Conservation (phyloP, 2,329 filamentous ascomycete genomes). For the Leptographium wingfieldii region DNA sequence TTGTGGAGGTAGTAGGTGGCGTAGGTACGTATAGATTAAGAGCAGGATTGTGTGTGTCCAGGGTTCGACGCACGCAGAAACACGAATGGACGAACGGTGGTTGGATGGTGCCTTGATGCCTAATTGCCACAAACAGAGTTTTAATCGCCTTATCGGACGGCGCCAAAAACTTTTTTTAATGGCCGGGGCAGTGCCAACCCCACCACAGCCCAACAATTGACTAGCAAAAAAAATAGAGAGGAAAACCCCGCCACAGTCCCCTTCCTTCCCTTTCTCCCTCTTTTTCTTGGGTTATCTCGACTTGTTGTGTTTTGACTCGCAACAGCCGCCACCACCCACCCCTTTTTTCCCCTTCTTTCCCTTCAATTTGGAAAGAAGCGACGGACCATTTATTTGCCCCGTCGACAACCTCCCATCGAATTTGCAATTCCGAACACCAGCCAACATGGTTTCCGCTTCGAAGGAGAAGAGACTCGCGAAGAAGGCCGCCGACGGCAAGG, state of each 20-base stretch:
- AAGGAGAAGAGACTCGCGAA: slow-evolving; percentile 62
- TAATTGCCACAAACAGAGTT: slow-evolving; percentile 5
- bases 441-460: slow-evolving; percentile 54
- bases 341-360: not conserved
- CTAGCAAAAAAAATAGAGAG: slow-evolving; percentile 1
- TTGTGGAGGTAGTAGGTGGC: too few species aligned
- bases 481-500: slow-evolving; percentile 60
- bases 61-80: not conserved
- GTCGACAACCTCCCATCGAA: not conserved
- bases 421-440: not conserved
- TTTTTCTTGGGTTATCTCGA: not conserved
- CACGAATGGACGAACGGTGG: not conserved
- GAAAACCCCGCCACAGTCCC: slow-evolving; percentile 3
- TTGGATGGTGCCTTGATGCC: slow-evolving; percentile 7
- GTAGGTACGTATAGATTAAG: not conserved
- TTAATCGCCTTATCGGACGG: slow-evolving; percentile 6
- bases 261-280: not conserved
- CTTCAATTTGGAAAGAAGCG: not conserved
- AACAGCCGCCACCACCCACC: not conserved
- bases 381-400: not conserved
- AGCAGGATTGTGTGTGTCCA: not conserved
- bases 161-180: slow-evolving; percentile 2
- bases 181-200: not conserved
- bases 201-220: slow-evolving; percentile 4
- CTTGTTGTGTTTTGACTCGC: not conserved